A percentile compares a stretch with the other conserved stretches of the same genome.
phyloP scores from a whole-genome alignment of 2,329 filamentous ascomycete genomes.

The Ophiobolus disseminans region DNA sequence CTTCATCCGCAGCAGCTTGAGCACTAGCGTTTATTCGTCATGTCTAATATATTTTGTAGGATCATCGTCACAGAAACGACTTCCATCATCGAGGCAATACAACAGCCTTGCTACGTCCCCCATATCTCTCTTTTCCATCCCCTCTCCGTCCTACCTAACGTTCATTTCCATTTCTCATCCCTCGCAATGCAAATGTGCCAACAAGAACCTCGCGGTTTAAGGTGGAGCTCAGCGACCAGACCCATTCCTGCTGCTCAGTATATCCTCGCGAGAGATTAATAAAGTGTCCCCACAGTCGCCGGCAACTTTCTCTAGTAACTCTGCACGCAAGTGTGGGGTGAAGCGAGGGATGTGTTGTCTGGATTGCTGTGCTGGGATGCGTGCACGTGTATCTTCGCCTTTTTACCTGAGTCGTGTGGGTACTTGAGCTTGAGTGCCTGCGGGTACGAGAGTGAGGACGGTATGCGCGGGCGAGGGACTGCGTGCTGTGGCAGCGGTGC shows the following conservation, averaged over 20 bases:
- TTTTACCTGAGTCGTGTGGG: background rate
- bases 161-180: constrained; percentile 3
- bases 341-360: background rate
- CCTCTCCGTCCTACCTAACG: background rate
- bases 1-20: constrained; percentile 38
- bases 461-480: constrained; percentile 4
- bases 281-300: constrained; percentile 35
- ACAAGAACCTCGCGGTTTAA: constrained; percentile 57
- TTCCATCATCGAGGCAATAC: background rate
- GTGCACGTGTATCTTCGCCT: constrained; percentile 9
- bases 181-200: constrained; percentile 10
- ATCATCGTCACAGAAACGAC: background rate
- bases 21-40: too few species aligned
- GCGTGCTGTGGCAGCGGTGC: too few species aligned
- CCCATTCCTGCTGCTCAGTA: constrained; percentile 62
- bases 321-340: background rate
- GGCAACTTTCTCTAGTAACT: constrained; percentile 20
- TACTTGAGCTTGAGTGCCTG: constrained; percentile 11
- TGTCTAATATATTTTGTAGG: too few species aligned
- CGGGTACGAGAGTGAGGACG: constrained; percentile 22
- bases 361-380: constrained; percentile 12
- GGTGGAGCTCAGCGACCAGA: constrained; percentile 62
- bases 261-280: constrained; percentile 59
- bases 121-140: background rate
- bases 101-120: too few species aligned